Evolutionary conservation across 768 basidiomycete genomes (phyloP), one percentile per base, ranked within the genome.

Genomic region (Chalciporus piperatus): DNA sequence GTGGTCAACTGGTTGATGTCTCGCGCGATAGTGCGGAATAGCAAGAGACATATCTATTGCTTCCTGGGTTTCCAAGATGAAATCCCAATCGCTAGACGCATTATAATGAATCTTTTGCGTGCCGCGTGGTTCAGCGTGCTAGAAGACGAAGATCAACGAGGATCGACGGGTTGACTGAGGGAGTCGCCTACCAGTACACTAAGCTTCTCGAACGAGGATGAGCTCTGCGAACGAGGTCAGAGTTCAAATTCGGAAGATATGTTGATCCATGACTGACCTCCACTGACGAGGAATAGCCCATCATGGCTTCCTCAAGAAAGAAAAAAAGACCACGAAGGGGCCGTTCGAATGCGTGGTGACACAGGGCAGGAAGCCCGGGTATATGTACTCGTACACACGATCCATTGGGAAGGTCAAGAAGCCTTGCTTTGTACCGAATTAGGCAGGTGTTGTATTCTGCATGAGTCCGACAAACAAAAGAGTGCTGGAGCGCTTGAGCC

Each of bases 1-100:
- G 67, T 89, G 83, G 37, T 83, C 78, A 25, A 85, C 66, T 0
- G 89, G 88, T 60, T 90, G 87, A 57, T 81, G 72, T 33, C 81
- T 79, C 11, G 89, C 87, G 38, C 89, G 87, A 61, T 89, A 89
- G 61, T 90, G 89, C 2, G 89, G 89, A 41, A 91, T 73, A 20
- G 81, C 77, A 43, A 91, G 78, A 20, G 84, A 81, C 47, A 87
- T 62, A 60, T 90, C 85, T 51, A 89, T 71, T 11, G 82, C 69
- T 30, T 72, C 66, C 50, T 74, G 68, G 11, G 76, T 74, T 14
- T 76, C 74, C 54, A 86, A 79, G 57, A 87, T 72, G 60, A 83
- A 85, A 61, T 90, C 88, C 80, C 84, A 87, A 52, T 81, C 77
- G 14, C 80, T 75, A 37, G 77, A 72, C 23, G 76, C 72, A 22